Percentiles rank a stretch among this genome's conserved stretches.
Evolutionary conservation across 2,329 filamentous ascomycete genomes (phyloP).

Genomic region (Colletotrichum filicis): DNA sequence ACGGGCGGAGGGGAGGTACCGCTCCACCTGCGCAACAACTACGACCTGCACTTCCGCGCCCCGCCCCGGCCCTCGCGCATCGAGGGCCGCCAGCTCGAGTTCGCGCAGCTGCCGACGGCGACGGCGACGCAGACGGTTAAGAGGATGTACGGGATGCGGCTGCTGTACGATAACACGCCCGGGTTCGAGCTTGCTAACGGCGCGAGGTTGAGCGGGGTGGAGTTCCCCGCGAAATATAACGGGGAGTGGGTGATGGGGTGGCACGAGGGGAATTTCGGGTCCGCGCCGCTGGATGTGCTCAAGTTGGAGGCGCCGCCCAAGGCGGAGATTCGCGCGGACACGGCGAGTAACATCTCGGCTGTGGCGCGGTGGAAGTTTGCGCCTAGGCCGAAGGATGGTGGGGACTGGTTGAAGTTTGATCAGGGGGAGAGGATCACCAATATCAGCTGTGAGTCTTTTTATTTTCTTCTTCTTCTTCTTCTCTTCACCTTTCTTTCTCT

Average conservation of each 20-base stretch:
- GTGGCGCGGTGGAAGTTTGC: slow-evolving; percentile 65
- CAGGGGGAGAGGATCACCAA: slow-evolving; percentile 76
- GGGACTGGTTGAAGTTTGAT: slow-evolving; percentile 69
- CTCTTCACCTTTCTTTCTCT: background rate
- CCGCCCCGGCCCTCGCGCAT: slow-evolving; percentile 54
- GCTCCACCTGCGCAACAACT: slow-evolving; percentile 56
- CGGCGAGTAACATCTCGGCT: slow-evolving; percentile 58
- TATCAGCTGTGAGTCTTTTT: slow-evolving; percentile 61
- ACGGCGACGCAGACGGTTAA: slow-evolving; percentile 59
- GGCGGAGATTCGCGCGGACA: slow-evolving; percentile 58
- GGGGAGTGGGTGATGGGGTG: slow-evolving; percentile 69
- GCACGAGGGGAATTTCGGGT: slow-evolving; percentile 64
- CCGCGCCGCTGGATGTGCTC: slow-evolving; percentile 60
- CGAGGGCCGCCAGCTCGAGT: slow-evolving; percentile 51
- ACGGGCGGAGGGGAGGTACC: slow-evolving; percentile 38
- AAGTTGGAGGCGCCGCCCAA: slow-evolving; percentile 59
- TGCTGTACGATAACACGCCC: slow-evolving; percentile 55
- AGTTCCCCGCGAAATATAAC: slow-evolving; percentile 61
- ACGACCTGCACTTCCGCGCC: slow-evolving; percentile 61
- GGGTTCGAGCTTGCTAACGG: slow-evolving; percentile 60
- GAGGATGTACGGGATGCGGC: slow-evolving; percentile 57
- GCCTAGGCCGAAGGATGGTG: slow-evolving; percentile 52
- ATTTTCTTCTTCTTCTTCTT: too few relatives aligned
- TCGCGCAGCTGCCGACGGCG: slow-evolving; percentile 55
- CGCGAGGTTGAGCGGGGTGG: slow-evolving; percentile 60